Evolutionary conservation across 2,329 filamentous ascomycete species (phyloP).

Genomic region (Fusarium devonianum): DNA sequence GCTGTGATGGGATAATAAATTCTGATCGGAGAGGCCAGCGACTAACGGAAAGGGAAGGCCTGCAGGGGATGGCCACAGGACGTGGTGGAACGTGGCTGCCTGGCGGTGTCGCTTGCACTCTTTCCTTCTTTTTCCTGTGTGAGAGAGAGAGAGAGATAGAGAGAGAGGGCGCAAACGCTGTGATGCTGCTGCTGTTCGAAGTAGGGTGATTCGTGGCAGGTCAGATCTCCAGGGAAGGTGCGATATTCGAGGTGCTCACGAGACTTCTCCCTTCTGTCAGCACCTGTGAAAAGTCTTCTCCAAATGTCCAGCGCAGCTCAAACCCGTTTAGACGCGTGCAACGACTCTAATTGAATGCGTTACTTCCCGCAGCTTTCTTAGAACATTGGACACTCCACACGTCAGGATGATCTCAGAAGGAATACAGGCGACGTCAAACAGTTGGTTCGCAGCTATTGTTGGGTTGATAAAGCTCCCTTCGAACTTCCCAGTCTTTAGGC

Average conservation of each 20-base stretch:
- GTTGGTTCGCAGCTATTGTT: constrained; percentile 2
- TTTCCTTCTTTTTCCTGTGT: constrained; percentile 24
- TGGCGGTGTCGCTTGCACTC: constrained; percentile 20
- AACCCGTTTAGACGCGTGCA: not conserved
- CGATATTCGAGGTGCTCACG: constrained; percentile 11
- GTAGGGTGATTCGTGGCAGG: constrained; percentile 6
- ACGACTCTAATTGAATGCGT: too few species aligned
- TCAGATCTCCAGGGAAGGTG: constrained; percentile 15
- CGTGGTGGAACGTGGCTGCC: constrained; percentile 32
- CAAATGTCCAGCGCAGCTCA: constrained; percentile 3
- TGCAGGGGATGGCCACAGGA: constrained; percentile 29
- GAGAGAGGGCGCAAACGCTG: constrained; percentile 5
- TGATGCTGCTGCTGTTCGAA: constrained; percentile 10
- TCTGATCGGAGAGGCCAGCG: too few species aligned
- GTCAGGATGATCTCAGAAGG: constrained; percentile 10
- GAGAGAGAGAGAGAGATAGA: too few species aligned
- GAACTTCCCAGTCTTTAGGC: constrained; percentile 1
- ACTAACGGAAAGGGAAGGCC: constrained; percentile 19
- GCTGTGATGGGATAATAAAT: too few species aligned
- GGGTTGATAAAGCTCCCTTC: constrained; percentile 5
- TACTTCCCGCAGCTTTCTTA: too few species aligned
- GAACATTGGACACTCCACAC: constrained; percentile 2
- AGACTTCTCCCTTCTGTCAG: constrained; percentile 12
- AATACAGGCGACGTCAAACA: constrained; percentile 2
- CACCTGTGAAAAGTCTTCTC: constrained; percentile 12